Evolutionary conservation across 2,329 filamentous ascomycete species (phyloP).

Genomic region (Rhynchosporium agropyri): DNA sequence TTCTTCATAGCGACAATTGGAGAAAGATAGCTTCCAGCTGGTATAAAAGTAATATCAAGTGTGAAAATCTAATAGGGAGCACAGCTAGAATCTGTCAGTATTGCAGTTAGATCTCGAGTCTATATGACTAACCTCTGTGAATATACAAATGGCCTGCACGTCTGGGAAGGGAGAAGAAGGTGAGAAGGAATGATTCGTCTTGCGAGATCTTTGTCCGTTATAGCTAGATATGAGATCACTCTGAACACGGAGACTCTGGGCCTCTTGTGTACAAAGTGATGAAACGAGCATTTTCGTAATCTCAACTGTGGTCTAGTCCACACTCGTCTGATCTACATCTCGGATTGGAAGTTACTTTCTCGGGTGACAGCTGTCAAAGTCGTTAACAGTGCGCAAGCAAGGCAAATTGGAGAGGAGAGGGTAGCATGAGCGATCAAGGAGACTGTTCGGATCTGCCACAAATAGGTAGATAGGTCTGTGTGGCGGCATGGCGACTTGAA

Average conservation of each 20-base stretch:
- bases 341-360: conserved; percentile 27
- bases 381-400: conserved; percentile 16
- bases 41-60: conserved; percentile 31
- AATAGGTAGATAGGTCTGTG: conserved; percentile 23
- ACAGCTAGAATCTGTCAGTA: conserved; percentile 36
- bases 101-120: neutral
- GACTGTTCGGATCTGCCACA: conserved; percentile 11
- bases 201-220: conserved; percentile 28
- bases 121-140: conserved; percentile 34
- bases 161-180: conserved; percentile 29
- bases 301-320: conserved; percentile 27
- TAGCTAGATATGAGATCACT: conserved; percentile 22
- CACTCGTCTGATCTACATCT: conserved; percentile 39
- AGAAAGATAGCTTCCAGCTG: conserved; percentile 34
- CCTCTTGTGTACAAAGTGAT: conserved; percentile 26
- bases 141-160: conserved; percentile 37
- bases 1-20: conserved; percentile 47
- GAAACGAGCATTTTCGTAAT: conserved; percentile 29
- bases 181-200: conserved; percentile 21
- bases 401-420: conserved; percentile 1
- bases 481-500: conserved; percentile 7
- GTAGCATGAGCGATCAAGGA: conserved; percentile 18
- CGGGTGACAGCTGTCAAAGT: conserved; percentile 27
- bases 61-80: conserved; percentile 33
- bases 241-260: conserved; percentile 21